Evolutionary conservation across 768 basidiomycete genomes (phyloP), one percentile per base, ranked within the genome.

Genomic region (Mycena amicta): DNA sequence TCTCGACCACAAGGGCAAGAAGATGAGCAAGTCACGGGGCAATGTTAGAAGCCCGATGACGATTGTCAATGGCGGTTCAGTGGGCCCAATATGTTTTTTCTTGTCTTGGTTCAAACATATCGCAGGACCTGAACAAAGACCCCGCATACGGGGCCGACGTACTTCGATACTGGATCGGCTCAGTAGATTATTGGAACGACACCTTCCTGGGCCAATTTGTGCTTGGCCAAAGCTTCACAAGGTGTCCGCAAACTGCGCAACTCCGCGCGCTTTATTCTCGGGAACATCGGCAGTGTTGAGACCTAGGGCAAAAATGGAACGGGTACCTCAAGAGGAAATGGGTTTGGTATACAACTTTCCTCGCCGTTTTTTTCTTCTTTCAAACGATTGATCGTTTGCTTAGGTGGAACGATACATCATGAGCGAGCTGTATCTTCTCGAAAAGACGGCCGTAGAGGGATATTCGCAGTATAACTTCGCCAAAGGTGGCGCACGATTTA

Each of bases 11-110:
- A 74, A 81, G 13, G 95, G 94, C 2, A 87, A 88, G 76, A 94
- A 93, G 75, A 99, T 99, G 96, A 98, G 95, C 83, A 99, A 99
- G 77, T 94, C 92, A 1, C 71, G 92, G 8, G 96, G 96, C 0
- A 99, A 99, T 67, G 87, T 97, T 25, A 72, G 95, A 50, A 92
- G 88, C 66, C 96, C 96, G 0, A 75, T 91, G 77, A 84, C 83
- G 0, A 78, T 98, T 56, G 84, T 97, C 26, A 70, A 86, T 56
- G 96, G 94, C 22, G 89, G 88, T 20, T 72, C 82, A 75, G 93
- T 95, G 62, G 13, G 20, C 6, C n/a, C n/a, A n/a, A n/a, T n/a
- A n/a, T n/a, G n/a, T n/a, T n/a, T 28, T 57, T 3, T n/a, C 18
- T 46, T 25, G 37, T 11, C 5, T n/a, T 16, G 41, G 13, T 46